Evolutionary conservation across 441 rosid species (phyloP).

Genomic region (Eugenia klotzschiana): DNA sequence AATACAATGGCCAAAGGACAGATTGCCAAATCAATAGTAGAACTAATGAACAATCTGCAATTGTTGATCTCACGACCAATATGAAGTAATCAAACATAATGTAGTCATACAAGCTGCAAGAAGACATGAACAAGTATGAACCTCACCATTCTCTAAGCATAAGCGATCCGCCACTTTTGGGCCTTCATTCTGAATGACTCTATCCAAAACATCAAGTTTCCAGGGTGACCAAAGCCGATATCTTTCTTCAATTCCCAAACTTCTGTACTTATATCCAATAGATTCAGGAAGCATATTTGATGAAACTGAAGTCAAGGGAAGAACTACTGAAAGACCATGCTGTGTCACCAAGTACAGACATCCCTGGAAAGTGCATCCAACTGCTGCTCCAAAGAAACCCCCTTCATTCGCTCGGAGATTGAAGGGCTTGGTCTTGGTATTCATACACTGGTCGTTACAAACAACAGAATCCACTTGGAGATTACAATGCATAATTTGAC

Average conservation of each 20-base stretch:
- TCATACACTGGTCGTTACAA: conserved; percentile 48
- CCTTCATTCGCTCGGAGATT: conserved; percentile 28
- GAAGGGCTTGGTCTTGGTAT: conserved; percentile 13
- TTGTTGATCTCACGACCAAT: background rate
- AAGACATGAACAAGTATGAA: background rate
- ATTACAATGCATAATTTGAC: conserved; percentile 41
- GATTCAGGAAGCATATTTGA: conserved; percentile 44
- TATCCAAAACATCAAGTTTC: conserved; percentile 82
- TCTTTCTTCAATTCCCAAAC: conserved; percentile 16
- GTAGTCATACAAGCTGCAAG: background rate
- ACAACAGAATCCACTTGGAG: conserved; percentile 30
- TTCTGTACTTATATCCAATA: conserved; percentile 39
- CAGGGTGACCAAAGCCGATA: conserved; percentile 38
- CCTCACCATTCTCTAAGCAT: conserved; percentile 82
- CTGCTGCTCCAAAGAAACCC: conserved; percentile 41
- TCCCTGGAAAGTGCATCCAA: conserved; percentile 86
- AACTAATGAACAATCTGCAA: background rate
- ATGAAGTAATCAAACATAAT: background rate
- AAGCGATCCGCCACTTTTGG: conserved; percentile 74
- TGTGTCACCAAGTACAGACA: conserved; percentile 71
- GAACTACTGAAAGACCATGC: conserved; percentile 76
- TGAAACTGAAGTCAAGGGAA: conserved; percentile 62
- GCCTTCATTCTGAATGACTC: conserved; percentile 76
- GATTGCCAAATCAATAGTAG: background rate
- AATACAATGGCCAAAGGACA: background rate